Conservation (phyloP, 768 basidiomycete genomes). For the Pleurotus salmoneostramineus region DNA sequence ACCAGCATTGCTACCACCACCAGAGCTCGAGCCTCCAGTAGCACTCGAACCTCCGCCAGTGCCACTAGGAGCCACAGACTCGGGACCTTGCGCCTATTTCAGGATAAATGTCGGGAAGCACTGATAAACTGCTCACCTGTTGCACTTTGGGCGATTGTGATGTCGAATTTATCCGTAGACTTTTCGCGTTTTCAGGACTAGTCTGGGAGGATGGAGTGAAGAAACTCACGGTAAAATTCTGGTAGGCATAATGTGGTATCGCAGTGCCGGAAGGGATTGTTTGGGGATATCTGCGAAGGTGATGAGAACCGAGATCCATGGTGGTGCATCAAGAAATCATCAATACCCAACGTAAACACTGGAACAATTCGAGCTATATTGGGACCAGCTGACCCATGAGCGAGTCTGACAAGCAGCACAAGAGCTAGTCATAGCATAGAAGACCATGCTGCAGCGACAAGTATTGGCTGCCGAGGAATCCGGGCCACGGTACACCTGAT, state of each 20-base stretch:
- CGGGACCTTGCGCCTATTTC: constrained; percentile 17
- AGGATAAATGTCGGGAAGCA: neutral
- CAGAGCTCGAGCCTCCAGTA: constrained; percentile 1
- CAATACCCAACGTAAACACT: constrained; percentile 30
- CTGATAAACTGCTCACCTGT: constrained; percentile 16
- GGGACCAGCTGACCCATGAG: constrained; percentile 44
- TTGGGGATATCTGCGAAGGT: constrained; percentile 24
- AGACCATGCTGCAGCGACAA: constrained; percentile 50
- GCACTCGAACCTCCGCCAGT: neutral
- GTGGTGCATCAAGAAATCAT: neutral
- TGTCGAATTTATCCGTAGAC: constrained; percentile 27
- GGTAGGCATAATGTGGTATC: constrained; percentile 50
- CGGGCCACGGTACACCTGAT: constrained; percentile 35
- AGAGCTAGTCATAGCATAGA: constrained; percentile 49
- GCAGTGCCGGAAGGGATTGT: constrained; percentile 35
- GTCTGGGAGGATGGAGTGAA: neutral
- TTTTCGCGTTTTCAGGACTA: constrained; percentile 10
- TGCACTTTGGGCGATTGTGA: constrained; percentile 21
- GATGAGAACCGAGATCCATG: neutral
- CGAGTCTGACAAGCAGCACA: constrained; percentile 45
- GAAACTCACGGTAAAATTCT: constrained; percentile 32
- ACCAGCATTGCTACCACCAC: constrained; percentile 31
- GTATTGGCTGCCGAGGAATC: constrained; percentile 24
- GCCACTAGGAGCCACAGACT: constrained; percentile 25
- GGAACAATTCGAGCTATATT: constrained; percentile 44